Base-by-base conservation (phyloP, 176 grass and related monocot genomes). In the Oryza nivara region DNA sequence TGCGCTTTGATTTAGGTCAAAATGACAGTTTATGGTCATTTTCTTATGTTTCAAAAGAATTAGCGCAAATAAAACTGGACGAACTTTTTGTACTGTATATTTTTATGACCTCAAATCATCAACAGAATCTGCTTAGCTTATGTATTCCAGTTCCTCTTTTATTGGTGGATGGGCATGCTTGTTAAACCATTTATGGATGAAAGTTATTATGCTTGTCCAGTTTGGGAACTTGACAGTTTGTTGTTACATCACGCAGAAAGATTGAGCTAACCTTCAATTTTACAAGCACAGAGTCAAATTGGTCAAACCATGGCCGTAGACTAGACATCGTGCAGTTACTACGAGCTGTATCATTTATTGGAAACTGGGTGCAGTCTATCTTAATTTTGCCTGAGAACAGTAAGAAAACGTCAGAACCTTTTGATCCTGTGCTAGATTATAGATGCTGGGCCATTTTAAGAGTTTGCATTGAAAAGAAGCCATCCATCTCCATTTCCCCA, bases 301-400 rank as follows among this genome's bases (percentile, higher is more conserved):
- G 36, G 12, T 67, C 86, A 47, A 89, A 81, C 76, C 79, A 83
- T 82, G 84, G 83, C 12, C 67, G 60, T 67, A 75, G 90, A 41
- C 67, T 9, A 41, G 76, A 69, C 66, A 80, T 4, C 7, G 52
- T 88, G 85, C 82, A 83, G 64, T 35, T 89, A 79, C 77, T 83
- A 6, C 88, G 93, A 22, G 77, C 96, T 71, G 74, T 87, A 10
- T 96, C 91, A 8, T 92, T 92, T 88, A 67, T 96, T 43, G 83
- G 90, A 56, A 92, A 91, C 72, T 99, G 96, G 96, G 88, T 96
- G 65, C 96, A 96, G 52, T 81, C 86, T 48, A 47, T 87, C 72
- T 89, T 99, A 47, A 82, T 84, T 83, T 78, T 83, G 61, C 80
- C 81, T 73, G 92, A 93, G 67, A 98, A 84, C 35, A 90, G 65